Conservation (phyloP, 805 yeast species). For the Starmerella vaccinii region DNA sequence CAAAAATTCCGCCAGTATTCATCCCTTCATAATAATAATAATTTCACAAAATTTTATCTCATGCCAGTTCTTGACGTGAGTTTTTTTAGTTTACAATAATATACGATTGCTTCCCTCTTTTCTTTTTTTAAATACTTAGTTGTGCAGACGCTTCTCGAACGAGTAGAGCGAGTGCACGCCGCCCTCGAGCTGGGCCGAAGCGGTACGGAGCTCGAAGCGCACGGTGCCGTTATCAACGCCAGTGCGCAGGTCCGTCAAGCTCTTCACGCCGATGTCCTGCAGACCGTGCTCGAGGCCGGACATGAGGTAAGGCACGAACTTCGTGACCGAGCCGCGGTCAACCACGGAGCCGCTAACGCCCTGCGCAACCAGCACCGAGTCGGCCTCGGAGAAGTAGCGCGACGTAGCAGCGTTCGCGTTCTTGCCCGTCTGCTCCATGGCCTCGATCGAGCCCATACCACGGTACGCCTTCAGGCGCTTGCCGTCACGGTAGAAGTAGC, state of each 20-base stretch:
- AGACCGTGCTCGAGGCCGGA: slow-evolving; percentile 97
- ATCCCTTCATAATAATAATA: too few relatives aligned
- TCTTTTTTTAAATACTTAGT: slow-evolving; percentile 34
- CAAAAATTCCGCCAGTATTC: too few relatives aligned
- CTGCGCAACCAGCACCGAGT: slow-evolving; percentile 93
- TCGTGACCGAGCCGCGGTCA: slow-evolving; percentile 90
- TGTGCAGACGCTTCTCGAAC: slow-evolving; percentile 93
- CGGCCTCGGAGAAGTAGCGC: slow-evolving; percentile 94
- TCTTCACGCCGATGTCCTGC: slow-evolving; percentile 88
- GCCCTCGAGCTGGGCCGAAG: slow-evolving; percentile 98
- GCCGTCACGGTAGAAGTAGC: slow-evolving; percentile 95
- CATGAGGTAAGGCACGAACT: slow-evolving; percentile 87
- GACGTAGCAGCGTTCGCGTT: slow-evolving; percentile 96
- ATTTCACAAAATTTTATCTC: too few relatives aligned
- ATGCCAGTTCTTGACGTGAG: too few relatives aligned
- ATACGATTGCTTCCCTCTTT: neutral
- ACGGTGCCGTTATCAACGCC: slow-evolving; percentile 57
- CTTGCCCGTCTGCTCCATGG: slow-evolving; percentile 83
- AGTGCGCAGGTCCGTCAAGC: slow-evolving; percentile 52
- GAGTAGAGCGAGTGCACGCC: slow-evolving; percentile 95
- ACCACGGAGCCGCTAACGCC: slow-evolving; percentile 97
- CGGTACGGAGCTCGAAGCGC: slow-evolving; percentile 95
- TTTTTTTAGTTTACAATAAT: neutral
- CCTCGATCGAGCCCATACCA: slow-evolving; percentile 99
- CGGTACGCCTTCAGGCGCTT: slow-evolving; percentile 94